These are phyloP conservation scores for Peniophora sp. DNA, from an alignment of 1,284 basidiomycete species.

Conservation along the genomic window DNA sequence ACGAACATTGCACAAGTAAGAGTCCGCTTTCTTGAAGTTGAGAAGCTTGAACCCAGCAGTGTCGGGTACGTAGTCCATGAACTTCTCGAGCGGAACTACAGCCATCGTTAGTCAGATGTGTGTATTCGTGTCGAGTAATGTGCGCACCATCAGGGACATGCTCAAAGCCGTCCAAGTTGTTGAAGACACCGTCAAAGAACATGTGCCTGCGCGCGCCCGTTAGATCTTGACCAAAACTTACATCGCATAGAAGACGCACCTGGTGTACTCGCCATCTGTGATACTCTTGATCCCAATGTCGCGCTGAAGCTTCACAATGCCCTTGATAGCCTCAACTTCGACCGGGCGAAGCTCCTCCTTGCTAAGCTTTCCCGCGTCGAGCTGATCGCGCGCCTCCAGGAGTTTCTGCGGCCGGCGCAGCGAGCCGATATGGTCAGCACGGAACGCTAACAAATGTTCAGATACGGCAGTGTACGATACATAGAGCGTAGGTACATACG, in stretches of 20 bases:
- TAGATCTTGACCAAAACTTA: background rate
- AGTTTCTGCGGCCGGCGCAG: constrained; percentile 37
- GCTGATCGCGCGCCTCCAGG: constrained; percentile 29
- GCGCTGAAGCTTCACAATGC: constrained; percentile 34
- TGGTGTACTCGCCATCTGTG: constrained; percentile 42
- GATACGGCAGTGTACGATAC: constrained; percentile 12
- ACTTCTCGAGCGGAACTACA: constrained; percentile 17
- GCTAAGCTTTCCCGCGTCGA: constrained; percentile 25
- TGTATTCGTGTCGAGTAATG: background rate
- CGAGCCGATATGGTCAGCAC: constrained; percentile 36
- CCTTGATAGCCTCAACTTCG: constrained; percentile 37
- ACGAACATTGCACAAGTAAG: constrained; percentile 43
- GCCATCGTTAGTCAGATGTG: background rate
- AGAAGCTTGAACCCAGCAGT: constrained; percentile 29
- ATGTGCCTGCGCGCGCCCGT: constrained; percentile 28
- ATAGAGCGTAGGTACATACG: background rate
- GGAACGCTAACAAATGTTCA: constrained; percentile 30
- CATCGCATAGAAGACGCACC: constrained; percentile 13
- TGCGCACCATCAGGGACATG: constrained; percentile 40
- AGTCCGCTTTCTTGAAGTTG: constrained; percentile 33
- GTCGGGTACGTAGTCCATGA: constrained; percentile 33
- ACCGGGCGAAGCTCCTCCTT: constrained; percentile 28
- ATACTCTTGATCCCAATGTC: constrained; percentile 34
- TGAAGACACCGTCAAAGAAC: constrained; percentile 56
- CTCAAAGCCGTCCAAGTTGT: constrained; percentile 57